Percentiles rank a stretch among this genome's conserved stretches.
phyloP scores from a whole-genome alignment of 805 yeast genomes.

The Vanderwaltozyma tropicalis region DNA sequence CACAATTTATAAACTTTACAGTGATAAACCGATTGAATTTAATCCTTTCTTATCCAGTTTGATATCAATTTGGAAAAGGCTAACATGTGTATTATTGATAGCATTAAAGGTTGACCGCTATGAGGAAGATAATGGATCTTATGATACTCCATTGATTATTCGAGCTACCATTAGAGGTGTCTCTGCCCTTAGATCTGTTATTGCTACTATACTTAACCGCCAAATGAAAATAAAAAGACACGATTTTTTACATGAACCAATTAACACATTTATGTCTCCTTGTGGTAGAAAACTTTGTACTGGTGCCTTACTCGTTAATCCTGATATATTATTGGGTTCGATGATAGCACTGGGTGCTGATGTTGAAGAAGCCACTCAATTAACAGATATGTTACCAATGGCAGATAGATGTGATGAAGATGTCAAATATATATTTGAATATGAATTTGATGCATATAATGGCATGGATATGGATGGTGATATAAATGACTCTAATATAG shows the following conservation, averaged over 20 bases:
- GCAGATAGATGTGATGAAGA: slow-evolving; percentile 66
- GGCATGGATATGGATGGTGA: slow-evolving; percentile 5
- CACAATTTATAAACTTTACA: slow-evolving; percentile 36
- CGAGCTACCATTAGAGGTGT: slow-evolving; percentile 49
- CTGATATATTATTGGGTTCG: slow-evolving; percentile 48
- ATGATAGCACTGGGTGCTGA: slow-evolving; percentile 40
- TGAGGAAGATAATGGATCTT: slow-evolving; percentile 32
- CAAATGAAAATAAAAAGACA: slow-evolving; percentile 34
- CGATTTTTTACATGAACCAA: slow-evolving; percentile 50
- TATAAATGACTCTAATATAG: slow-evolving; percentile 5
- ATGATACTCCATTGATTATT: slow-evolving; percentile 36
- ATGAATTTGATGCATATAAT: slow-evolving; percentile 38
- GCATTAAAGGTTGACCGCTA: slow-evolving; percentile 54
- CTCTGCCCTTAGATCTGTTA: slow-evolving; percentile 48
- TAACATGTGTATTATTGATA: slow-evolving; percentile 46
- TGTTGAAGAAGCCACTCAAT: slow-evolving; percentile 40
- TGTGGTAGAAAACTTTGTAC: slow-evolving; percentile 50
- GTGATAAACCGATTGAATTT: slow-evolving; percentile 26
- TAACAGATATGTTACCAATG: slow-evolving; percentile 43
- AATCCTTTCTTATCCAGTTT: slow-evolving; percentile 56
- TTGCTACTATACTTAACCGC: slow-evolving; percentile 53
- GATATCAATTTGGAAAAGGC: slow-evolving; percentile 55
- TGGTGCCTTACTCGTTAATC: slow-evolving; percentile 51
- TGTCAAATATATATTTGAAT: slow-evolving; percentile 48
- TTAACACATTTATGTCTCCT: slow-evolving; percentile 54